Percentiles rank a stretch among this genome's conserved stretches.
phyloP scores from a whole-genome alignment of 2,329 filamentous ascomycete species.

The Penicillium sp. region DNA sequence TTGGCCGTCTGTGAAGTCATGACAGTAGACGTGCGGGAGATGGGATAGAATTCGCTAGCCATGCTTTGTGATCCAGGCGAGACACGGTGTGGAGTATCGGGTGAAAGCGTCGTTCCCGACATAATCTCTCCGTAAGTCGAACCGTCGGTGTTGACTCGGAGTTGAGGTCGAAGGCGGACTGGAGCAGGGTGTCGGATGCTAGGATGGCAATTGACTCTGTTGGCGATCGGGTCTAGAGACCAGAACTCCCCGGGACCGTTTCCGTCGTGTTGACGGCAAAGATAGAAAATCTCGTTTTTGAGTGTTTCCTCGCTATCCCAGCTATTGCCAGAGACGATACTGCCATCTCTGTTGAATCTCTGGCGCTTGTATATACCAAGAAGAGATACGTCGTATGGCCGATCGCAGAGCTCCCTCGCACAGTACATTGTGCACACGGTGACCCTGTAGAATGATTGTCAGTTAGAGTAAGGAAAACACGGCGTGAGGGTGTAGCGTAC shows the following conservation, averaged over 20 bases:
- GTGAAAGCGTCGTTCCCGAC: conserved; percentile 28
- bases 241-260: conserved; percentile 27
- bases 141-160: conserved; percentile 31
- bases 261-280: conserved; percentile 37
- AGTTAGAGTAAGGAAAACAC: background rate
- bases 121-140: conserved; percentile 31
- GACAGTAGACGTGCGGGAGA: conserved; percentile 32
- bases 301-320: conserved; percentile 38
- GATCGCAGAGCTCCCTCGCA: conserved; percentile 37
- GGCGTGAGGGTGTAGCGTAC: conserved; percentile 23
- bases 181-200: conserved; percentile 35
- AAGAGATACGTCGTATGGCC: conserved; percentile 39
- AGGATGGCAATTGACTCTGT: conserved; percentile 29
- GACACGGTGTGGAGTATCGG: conserved; percentile 17
- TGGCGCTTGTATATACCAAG: conserved; percentile 35
- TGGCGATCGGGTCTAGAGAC: conserved; percentile 23
- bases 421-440: conserved; percentile 40
- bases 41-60: conserved; percentile 22
- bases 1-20: conserved; percentile 23
- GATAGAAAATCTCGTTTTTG: conserved; percentile 38
- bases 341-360: conserved; percentile 24
- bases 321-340: conserved; percentile 34
- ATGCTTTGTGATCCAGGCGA: conserved; percentile 21
- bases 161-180: conserved; percentile 29
- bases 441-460: conserved; percentile 22